Percentiles rank a stretch among this genome's conserved stretches.
These are phyloP conservation scores for Aspergillus sclerotialis DNA, from an alignment of 2,329 filamentous ascomycete species.

Conservation along the genomic window DNA sequence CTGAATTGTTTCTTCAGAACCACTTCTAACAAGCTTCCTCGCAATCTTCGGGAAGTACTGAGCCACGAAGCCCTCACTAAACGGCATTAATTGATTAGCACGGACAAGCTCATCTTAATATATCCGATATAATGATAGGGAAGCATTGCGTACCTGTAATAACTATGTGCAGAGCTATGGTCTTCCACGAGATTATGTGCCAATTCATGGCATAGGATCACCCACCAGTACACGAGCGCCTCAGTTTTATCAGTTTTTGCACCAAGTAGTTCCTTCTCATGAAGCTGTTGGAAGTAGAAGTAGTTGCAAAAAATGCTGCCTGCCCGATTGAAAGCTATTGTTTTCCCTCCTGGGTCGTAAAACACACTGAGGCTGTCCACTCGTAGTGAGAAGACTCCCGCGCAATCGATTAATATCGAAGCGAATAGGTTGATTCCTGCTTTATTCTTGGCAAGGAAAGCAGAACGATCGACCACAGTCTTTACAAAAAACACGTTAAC, in stretches of 20 bases:
- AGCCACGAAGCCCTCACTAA: slow-evolving; percentile 66
- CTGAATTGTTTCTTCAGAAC: too few species aligned
- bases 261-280: slow-evolving; percentile 45
- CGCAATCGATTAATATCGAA: slow-evolving; percentile 60
- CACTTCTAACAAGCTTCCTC: slow-evolving; percentile 39
- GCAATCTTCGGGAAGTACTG: slow-evolving; percentile 70
- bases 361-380: slow-evolving; percentile 73
- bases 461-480: slow-evolving; percentile 42
- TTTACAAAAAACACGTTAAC: slow-evolving; percentile 68
- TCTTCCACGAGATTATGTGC: slow-evolving; percentile 82
- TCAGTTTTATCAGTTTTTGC: slow-evolving; percentile 50
- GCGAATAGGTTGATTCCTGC: slow-evolving; percentile 63
- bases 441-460: slow-evolving; percentile 58
- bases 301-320: slow-evolving; percentile 93
- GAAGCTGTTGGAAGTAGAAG: slow-evolving; percentile 75
- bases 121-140: neutral
- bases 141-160: slow-evolving; percentile 51
- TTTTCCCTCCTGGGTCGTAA: slow-evolving; percentile 69
- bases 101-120: slow-evolving; percentile 1
- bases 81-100: slow-evolving; percentile 6
- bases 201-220: slow-evolving; percentile 90
- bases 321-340: slow-evolving; percentile 85
- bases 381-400: slow-evolving; percentile 64
- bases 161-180: slow-evolving; percentile 74
- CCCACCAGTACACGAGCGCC: slow-evolving; percentile 82